These are phyloP conservation scores for Rickenella mellea DNA, from an alignment of 768 basidiomycete genomes.

Conservation along the genomic window DNA sequence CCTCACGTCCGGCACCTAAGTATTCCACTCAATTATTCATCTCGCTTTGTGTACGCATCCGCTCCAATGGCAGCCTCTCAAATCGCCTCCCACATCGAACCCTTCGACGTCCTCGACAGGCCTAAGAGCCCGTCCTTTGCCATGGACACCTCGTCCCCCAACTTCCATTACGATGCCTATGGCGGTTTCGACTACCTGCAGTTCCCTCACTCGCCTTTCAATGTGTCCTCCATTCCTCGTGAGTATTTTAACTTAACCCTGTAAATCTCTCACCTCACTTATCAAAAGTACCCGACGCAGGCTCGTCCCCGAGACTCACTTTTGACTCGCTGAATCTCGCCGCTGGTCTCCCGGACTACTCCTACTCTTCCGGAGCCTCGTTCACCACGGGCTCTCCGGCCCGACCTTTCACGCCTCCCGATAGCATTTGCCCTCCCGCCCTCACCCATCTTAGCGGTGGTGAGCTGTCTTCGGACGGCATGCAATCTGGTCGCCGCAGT, in stretches of 20 bases:
- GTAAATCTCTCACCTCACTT: slow-evolving; percentile 6
- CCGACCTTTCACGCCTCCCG: slow-evolving; percentile 63
- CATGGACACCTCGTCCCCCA: slow-evolving; percentile 29
- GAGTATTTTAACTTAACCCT: slow-evolving; percentile 21
- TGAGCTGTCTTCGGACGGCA: slow-evolving; percentile 67
- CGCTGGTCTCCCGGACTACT: slow-evolving; percentile 49
- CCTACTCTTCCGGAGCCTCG: slow-evolving; percentile 42
- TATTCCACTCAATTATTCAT: neutral
- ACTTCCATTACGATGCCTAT: slow-evolving; percentile 35
- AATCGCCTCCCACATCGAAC: slow-evolving; percentile 28
- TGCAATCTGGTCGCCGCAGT: slow-evolving; percentile 49
- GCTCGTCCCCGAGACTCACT: slow-evolving; percentile 50
- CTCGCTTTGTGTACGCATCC: slow-evolving; percentile 1
- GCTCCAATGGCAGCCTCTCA: slow-evolving; percentile 3
- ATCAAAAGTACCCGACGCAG: slow-evolving; percentile 33
- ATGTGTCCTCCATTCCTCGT: slow-evolving; percentile 53
- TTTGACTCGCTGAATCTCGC: slow-evolving; percentile 54
- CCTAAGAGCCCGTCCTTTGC: slow-evolving; percentile 38
- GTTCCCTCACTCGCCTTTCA: slow-evolving; percentile 58
- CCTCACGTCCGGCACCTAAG: neutral
- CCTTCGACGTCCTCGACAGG: slow-evolving; percentile 40
- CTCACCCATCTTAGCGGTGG: slow-evolving; percentile 63
- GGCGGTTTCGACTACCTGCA: slow-evolving; percentile 52
- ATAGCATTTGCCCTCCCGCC: slow-evolving; percentile 60
- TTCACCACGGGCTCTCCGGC: slow-evolving; percentile 43